phyloP scores from a whole-genome alignment of 2,329 filamentous ascomycete genomes.

The Cercospora sp. region DNA sequence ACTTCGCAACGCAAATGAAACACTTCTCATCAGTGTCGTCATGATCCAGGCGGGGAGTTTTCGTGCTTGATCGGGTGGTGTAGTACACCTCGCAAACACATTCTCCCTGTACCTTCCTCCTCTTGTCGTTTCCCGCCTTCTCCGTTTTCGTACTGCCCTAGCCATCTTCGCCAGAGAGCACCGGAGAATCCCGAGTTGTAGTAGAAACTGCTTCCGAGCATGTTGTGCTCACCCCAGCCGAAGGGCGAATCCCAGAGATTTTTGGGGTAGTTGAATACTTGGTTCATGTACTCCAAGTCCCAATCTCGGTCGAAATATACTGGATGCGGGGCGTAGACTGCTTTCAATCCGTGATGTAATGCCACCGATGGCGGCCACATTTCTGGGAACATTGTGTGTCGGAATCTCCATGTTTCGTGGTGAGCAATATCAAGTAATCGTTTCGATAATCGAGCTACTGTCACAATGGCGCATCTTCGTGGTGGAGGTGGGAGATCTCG shows the following conservation, averaged over 20 bases:
- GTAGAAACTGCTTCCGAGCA: conserved; percentile 54
- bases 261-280: conserved; percentile 52
- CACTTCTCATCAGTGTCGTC: conserved; percentile 3
- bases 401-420: conserved; percentile 69
- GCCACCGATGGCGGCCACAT: conserved; percentile 76
- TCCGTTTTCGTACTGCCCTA: conserved; percentile 50
- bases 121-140: conserved; percentile 41
- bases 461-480: conserved; percentile 75
- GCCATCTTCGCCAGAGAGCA: conserved; percentile 53
- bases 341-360: conserved; percentile 75
- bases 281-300: conserved; percentile 52
- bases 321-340: conserved; percentile 75
- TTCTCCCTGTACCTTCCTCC: conserved; percentile 45
- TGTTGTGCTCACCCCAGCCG: conserved; percentile 55
- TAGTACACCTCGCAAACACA: conserved; percentile 50
- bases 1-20: background rate
- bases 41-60: conserved; percentile 36
- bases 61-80: conserved; percentile 55
- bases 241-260: conserved; percentile 51
- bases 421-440: conserved; percentile 75
- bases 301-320: conserved; percentile 78
- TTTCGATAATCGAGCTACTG: conserved; percentile 71
- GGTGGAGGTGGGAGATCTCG: conserved; percentile 59
- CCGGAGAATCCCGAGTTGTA: conserved; percentile 53
- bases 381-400: conserved; percentile 73